Evolutionary conservation across 768 basidiomycete genomes (phyloP).

Genomic region (Boletus reticulatus): DNA sequence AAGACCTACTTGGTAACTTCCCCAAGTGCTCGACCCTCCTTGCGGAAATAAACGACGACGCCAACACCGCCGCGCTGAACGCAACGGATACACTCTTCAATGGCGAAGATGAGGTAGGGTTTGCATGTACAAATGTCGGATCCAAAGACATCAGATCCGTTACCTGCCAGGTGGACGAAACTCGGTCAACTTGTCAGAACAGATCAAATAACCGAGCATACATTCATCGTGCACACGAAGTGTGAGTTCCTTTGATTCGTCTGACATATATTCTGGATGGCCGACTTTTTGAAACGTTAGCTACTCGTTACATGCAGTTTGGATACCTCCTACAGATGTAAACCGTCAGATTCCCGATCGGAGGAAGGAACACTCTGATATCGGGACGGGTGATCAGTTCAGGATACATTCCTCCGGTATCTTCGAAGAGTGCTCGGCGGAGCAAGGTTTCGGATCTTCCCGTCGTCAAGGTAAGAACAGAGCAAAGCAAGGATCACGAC

Average conservation of each 20-base stretch:
- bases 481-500: neutral
- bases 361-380: slow-evolving; percentile 93
- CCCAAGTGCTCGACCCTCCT: slow-evolving; percentile 90
- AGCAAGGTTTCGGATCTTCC: slow-evolving; percentile 76
- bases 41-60: slow-evolving; percentile 90
- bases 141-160: slow-evolving; percentile 95
- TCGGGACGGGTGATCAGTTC: slow-evolving; percentile 95
- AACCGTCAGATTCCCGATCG: slow-evolving; percentile 87
- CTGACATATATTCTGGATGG: slow-evolving; percentile 72
- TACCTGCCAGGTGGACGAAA: slow-evolving; percentile 45
- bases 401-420: slow-evolving; percentile 94
- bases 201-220: slow-evolving; percentile 27
- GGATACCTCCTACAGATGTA: slow-evolving; percentile 78
- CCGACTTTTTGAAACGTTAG: slow-evolving; percentile 55
- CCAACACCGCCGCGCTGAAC: slow-evolving; percentile 88
- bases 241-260: slow-evolving; percentile 77
- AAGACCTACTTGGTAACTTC: slow-evolving; percentile 81
- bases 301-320: neutral
- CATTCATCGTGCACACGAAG: slow-evolving; percentile 95
- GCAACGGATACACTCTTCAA: slow-evolving; percentile 86
- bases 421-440: slow-evolving; percentile 92
- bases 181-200: neutral
- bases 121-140: slow-evolving; percentile 93
- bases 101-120: slow-evolving; percentile 89
- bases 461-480: neutral